Base-by-base conservation (phyloP, 2,329 filamentous ascomycete species). In the Aspergillus thermomutatus region DNA sequence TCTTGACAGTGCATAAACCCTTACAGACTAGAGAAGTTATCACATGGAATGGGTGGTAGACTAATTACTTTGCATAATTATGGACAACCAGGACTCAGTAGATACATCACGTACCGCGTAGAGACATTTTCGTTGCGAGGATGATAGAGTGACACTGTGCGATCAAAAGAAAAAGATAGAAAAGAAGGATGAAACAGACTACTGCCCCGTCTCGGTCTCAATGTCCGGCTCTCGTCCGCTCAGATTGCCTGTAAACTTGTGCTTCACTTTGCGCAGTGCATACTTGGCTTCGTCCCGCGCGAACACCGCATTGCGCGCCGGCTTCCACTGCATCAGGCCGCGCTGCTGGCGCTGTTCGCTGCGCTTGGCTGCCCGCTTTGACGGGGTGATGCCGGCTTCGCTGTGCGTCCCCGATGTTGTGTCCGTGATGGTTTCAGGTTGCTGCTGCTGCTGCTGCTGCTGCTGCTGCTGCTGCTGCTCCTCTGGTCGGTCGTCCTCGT, bases 241-340 rank as follows among this genome's bases (percentile, higher is more conserved):
- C 69, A 97, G 75, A 26, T 80, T 80, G 21, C 84, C 87, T 2
- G 67, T 67, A 9, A 94, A 82, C 70, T 90, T 87, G 67, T 89
- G 88, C 72, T 87, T 89, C 54, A 95, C 76, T 72, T 90, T 90
- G 47, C 87, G 81, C 4, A 92, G 74, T 0, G 90, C 91, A 75
- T 87, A 92, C 66, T 89, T 88, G 0, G 89, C 86, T 78, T 97
- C 90, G 66, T 97, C 83, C 76, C 94, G 96, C 46, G 88, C 92
- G 72, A 97, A 97, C 63, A 87, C 86, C 23, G 86, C 80, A 70
- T 96, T 96, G 43, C 93, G 82, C 71, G 92, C 89, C 0, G 93
- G 92, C 68, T 87, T 90, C 92, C 92, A 97, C 73, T 97, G 93
- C 91, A 97, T 96, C 69, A 96, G 68, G 0, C 93, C 93, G 10